These are phyloP conservation scores for Zychaea mexicana DNA, from an alignment of 371 early-diverging fungal species.

Conservation along the genomic window DNA sequence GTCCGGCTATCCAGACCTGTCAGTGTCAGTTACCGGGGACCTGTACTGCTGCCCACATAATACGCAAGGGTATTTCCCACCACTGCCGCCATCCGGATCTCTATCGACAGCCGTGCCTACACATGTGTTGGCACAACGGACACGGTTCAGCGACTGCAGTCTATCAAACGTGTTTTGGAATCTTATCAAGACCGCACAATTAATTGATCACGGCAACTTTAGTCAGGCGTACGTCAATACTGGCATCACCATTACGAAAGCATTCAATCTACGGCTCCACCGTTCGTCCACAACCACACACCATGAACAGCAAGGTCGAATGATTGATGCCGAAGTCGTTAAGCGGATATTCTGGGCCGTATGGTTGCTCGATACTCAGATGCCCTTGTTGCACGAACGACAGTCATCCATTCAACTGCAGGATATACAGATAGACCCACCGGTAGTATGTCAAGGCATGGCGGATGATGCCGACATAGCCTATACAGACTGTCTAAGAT, in stretches of 20 bases:
- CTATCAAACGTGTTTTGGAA: constrained; percentile 21
- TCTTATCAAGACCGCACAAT: constrained; percentile 18
- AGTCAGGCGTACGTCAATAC: constrained; percentile 26
- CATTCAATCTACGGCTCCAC: constrained; percentile 18
- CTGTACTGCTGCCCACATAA: constrained; percentile 3
- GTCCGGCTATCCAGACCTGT: background rate
- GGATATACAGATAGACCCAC: constrained; percentile 19
- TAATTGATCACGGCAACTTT: constrained; percentile 16
- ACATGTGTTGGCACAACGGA: constrained; percentile 1
- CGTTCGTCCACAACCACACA: background rate
- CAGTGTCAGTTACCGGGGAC: background rate
- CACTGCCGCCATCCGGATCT: background rate
- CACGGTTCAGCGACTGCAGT: constrained; percentile 16
- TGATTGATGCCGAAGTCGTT: constrained; percentile 13
- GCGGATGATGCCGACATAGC: constrained; percentile 13
- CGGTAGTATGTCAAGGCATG: constrained; percentile 12
- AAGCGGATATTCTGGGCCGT: constrained; percentile 25
- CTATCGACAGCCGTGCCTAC: background rate
- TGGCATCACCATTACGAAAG: constrained; percentile 21
- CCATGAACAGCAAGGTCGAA: background rate
- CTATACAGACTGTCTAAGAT: constrained; percentile 16
- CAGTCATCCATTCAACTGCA: constrained; percentile 12
- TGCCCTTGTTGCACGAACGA: constrained; percentile 19
- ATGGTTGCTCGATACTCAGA: constrained; percentile 24
- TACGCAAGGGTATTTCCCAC: background rate